Percentiles rank a stretch among this genome's conserved stretches.
These are phyloP conservation scores for Citrus australasica DNA, from an alignment of 345 rosid species.

Conservation along the genomic window DNA sequence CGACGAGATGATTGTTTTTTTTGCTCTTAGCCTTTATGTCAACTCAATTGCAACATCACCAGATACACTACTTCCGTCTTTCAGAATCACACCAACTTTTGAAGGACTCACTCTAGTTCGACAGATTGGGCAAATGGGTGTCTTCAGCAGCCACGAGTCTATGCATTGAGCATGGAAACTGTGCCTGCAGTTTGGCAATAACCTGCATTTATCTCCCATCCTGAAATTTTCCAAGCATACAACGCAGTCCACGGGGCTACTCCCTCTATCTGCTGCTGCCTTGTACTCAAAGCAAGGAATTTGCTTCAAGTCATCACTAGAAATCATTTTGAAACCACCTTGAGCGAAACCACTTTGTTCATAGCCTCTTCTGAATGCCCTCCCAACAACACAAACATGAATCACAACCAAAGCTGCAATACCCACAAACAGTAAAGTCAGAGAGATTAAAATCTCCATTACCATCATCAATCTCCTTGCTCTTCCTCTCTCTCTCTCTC, in stretches of 20 bases:
- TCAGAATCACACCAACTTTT: background rate
- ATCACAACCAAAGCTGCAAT: conserved; percentile 32
- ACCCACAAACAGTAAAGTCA: conserved; percentile 32
- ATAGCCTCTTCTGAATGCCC: conserved; percentile 27
- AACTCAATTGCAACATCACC: conserved; percentile 6
- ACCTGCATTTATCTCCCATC: conserved; percentile 39
- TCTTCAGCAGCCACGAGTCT: conserved; percentile 43
- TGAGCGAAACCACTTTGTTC: conserved; percentile 6
- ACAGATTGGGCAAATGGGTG: conserved; percentile 45
- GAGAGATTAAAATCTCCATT: conserved; percentile 30
- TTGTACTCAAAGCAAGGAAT: conserved; percentile 40
- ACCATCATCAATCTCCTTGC: conserved; percentile 6
- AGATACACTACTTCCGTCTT: background rate
- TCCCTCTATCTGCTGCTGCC: conserved; percentile 18
- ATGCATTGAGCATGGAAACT: conserved; percentile 42
- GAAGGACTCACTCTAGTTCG: conserved; percentile 22
- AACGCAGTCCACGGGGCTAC: conserved; percentile 32
- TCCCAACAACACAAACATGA: conserved; percentile 39
- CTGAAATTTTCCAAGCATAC: conserved; percentile 41
- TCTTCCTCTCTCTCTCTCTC: background rate
- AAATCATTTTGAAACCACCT: conserved; percentile 17
- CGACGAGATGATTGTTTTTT: background rate
- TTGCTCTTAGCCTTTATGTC: background rate
- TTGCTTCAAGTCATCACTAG: conserved; percentile 29
- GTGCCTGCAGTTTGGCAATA: conserved; percentile 43